Base-by-base conservation (phyloP, 1,284 basidiomycete species). In the Chalciporus sp. region DNA sequence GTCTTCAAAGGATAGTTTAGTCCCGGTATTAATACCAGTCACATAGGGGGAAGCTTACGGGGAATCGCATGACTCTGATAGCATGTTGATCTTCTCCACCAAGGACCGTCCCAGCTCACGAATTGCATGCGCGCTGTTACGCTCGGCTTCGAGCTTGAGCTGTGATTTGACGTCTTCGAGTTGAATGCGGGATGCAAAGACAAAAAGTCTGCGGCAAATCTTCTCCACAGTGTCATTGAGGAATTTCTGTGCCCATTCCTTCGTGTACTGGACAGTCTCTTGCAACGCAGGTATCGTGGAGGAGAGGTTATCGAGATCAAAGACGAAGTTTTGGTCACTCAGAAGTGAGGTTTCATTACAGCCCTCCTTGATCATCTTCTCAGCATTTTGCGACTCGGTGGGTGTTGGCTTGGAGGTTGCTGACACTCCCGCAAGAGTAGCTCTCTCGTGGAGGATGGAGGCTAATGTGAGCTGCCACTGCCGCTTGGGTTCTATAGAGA, bases 301-400 rank as follows among this genome's bases (percentile, higher is more conserved):
- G 1, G 43, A 52, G 17, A 61, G 45, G n/a, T 16, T 29, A 29
- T 69, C 60, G 1, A 77, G 58, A 31, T 60, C 51, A 0, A 52
- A 39, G 7, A 77, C 51, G 46, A 76, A 76, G 1, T 70, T 55
- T 1, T 54, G 42, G 50, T 76, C 73, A 17, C 16, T 53, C 1
- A 62, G 49, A 33, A 52, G 55, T 45, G 65, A 58, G 27, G 50
- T 20, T 26, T 67, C 48, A 4, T 47, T 53, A 10, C 47, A 19
- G 14, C 63, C 56, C 1, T 69, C 69, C 47, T 40, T 72, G 4
- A 72, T 47, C 50, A 66, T 53, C 42, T 51, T 56, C 0, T 69
- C 58, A 0, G 65, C 67, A 2, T 4, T 47, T 33, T 1, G 35
- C 1, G 4, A 42, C 26, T 71, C 56, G 9, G 39, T 8, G 16